These are phyloP conservation scores for Capsella bursapastoris DNA, from an alignment of 345 rosid species.

Conservation along the genomic window DNA sequence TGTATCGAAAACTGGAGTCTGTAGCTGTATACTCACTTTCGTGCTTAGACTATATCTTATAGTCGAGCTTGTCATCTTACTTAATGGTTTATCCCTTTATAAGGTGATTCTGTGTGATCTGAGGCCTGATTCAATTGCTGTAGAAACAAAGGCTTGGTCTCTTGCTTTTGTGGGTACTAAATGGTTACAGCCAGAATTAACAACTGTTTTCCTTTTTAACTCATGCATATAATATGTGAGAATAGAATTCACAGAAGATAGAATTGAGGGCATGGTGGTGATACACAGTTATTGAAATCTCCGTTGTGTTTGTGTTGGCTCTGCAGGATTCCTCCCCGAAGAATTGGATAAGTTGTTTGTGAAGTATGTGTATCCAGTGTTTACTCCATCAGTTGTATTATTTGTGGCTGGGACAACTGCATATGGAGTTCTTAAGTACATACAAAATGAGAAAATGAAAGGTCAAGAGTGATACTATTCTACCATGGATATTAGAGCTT, in stretches of 20 bases:
- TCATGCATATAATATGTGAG: neutral
- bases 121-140: neutral
- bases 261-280: too few species aligned
- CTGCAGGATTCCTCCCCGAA: conserved; percentile 82
- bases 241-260: neutral
- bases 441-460: conserved; percentile 76
- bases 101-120: neutral
- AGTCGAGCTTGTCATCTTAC: neutral
- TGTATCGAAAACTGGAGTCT: neutral
- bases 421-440: conserved; percentile 77
- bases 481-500: neutral
- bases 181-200: neutral
- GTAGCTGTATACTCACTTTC: neutral
- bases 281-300: neutral
- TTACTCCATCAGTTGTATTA: conserved; percentile 77
- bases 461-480: conserved; percentile 50
- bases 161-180: neutral
- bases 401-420: conserved; percentile 81
- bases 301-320: conserved; percentile 15
- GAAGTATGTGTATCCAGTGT: conserved; percentile 82
- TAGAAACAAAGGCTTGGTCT: neutral
- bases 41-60: neutral
- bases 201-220: too few species aligned
- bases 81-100: neutral
- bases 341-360: conserved; percentile 80